Conservation (phyloP, 257 asterid genomes). For the Voacanga thouarsii region DNA sequence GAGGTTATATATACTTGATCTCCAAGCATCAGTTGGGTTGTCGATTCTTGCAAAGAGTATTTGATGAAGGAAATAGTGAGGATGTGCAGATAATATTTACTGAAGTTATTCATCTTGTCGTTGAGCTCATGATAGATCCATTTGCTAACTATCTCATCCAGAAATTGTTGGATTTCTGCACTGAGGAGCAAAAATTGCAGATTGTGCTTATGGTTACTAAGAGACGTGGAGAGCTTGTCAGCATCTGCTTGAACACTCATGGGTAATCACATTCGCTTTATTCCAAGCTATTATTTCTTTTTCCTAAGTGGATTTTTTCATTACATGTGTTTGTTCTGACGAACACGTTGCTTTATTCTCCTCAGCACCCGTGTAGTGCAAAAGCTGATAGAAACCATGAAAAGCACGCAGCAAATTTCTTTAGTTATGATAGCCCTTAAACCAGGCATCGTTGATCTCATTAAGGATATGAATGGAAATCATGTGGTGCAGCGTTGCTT, state of each 20-base stretch:
- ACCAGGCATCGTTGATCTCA: constrained; percentile 39
- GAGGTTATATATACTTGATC: constrained; percentile 21
- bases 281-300: not conserved
- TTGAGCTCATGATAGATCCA: constrained; percentile 40
- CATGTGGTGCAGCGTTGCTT: constrained; percentile 45
- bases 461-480: constrained; percentile 41
- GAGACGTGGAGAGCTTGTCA: constrained; percentile 26
- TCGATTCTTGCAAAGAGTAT: constrained; percentile 30
- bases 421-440: constrained; percentile 34
- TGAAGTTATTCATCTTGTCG: constrained; percentile 31
- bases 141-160: constrained; percentile 41
- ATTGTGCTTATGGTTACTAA: constrained; percentile 31
- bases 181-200: constrained; percentile 34
- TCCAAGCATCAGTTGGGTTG: constrained; percentile 47
- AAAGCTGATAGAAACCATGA: constrained; percentile 35
- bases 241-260: constrained; percentile 27
- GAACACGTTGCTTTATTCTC: not conserved
- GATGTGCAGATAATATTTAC: constrained; percentile 33
- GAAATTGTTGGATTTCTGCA: constrained; percentile 43
- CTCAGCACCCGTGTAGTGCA: constrained; percentile 46
- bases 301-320: not conserved
- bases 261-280: constrained; percentile 31
- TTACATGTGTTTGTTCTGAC: not conserved
- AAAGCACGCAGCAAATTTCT: constrained; percentile 33
- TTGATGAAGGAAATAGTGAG: constrained; percentile 34